phyloP scores from a whole-genome alignment of 2,329 filamentous ascomycete species.

The Harringtonia aguacate region DNA sequence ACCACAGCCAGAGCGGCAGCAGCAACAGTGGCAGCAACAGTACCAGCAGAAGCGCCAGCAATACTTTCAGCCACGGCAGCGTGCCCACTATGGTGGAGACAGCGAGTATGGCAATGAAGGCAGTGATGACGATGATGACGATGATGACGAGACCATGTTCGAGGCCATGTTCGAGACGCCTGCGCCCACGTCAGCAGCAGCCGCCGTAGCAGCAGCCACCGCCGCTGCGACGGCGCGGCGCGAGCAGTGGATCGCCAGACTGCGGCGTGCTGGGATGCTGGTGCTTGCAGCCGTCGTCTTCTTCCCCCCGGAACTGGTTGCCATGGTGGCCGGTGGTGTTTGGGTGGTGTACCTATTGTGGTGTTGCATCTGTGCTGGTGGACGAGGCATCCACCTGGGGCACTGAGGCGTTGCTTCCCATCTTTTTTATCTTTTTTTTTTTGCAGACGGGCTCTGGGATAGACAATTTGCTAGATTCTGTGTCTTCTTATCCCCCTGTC shows the following conservation, averaged over 20 bases:
- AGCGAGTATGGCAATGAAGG: slow-evolving; percentile 10
- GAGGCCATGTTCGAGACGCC: too few species aligned
- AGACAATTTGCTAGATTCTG: slow-evolving; percentile 2
- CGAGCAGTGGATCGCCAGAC: slow-evolving; percentile 26
- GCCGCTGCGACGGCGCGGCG: slow-evolving; percentile 21
- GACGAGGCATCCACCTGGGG: slow-evolving; percentile 5
- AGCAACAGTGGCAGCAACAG: slow-evolving; percentile 4
- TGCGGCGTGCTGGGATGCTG: slow-evolving; percentile 31
- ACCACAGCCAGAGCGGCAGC: slow-evolving; percentile 11
- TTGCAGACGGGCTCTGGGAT: slow-evolving; percentile 5
- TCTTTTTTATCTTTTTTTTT: not conserved
- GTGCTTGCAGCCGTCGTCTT: slow-evolving; percentile 34
- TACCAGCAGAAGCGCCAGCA: not conserved
- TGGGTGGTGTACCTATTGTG: slow-evolving; percentile 26
- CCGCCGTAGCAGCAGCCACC: slow-evolving; percentile 16
- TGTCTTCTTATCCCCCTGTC: not conserved
- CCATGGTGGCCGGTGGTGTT: slow-evolving; percentile 22
- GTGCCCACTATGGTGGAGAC: too few species aligned
- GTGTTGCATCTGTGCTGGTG: slow-evolving; percentile 17
- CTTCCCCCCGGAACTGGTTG: slow-evolving; percentile 31
- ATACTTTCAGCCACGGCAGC: not conserved
- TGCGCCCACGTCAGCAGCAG: too few species aligned
- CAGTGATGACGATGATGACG: slow-evolving; percentile 21
- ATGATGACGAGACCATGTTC: not conserved
- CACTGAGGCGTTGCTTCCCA: slow-evolving; percentile 3